phyloP scores from a whole-genome alignment of 2,329 filamentous ascomycete species.

The Juglanconis juglandina region DNA sequence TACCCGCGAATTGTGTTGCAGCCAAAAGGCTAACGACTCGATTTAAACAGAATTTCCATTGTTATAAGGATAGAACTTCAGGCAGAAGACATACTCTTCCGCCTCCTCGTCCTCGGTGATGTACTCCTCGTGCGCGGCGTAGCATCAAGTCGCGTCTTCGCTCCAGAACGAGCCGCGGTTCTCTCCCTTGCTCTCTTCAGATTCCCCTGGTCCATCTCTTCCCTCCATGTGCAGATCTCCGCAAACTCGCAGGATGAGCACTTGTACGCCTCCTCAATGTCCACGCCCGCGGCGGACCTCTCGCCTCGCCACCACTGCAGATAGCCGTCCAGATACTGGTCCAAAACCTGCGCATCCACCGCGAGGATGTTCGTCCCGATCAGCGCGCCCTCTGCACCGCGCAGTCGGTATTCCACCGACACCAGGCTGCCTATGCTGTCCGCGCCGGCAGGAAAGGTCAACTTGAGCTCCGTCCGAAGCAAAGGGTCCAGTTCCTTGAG shows the following conservation, averaged over 20 bases:
- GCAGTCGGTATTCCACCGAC: constrained; percentile 52
- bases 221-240: constrained; percentile 74
- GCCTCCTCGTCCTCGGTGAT: constrained; percentile 2
- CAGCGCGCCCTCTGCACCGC: constrained; percentile 44
- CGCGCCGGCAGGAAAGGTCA: constrained; percentile 51
- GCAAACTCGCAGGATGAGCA: constrained; percentile 82
- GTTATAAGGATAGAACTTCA: not conserved
- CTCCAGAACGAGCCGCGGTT: not conserved
- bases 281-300: constrained; percentile 69
- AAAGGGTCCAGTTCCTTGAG: constrained; percentile 46
- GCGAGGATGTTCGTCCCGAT: constrained; percentile 59
- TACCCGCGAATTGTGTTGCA: no score
- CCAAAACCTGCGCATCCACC: constrained; percentile 62
- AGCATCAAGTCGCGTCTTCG: not conserved
- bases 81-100: not conserved
- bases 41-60: no score
- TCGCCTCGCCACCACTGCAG: constrained; percentile 88
- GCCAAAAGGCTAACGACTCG: no score
- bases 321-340: constrained; percentile 63
- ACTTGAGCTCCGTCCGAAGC: constrained; percentile 42
- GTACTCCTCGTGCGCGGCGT: not conserved
- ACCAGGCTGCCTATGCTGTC: constrained; percentile 49
- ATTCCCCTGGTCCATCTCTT: constrained; percentile 61
- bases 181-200: constrained; percentile 21
- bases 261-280: constrained; percentile 83